Evolutionary conservation across 192 early-diverging fungal genomes (phyloP), one percentile per base, ranked within the genome.

Genomic region (Rhizoclosmatium globosum): DNA sequence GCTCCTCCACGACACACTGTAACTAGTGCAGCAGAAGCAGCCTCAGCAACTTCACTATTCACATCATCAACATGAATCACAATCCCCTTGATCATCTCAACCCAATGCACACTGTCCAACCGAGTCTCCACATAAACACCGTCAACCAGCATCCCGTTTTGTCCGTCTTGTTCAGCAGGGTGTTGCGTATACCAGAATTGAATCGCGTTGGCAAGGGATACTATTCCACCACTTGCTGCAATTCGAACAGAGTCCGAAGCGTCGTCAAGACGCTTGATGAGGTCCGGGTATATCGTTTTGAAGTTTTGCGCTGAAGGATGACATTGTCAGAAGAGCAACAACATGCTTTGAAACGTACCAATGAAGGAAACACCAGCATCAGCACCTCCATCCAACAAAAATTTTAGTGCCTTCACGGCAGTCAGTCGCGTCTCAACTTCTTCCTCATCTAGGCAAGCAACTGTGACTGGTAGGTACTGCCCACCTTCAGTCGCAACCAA

Each of bases 211-310:
- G 85, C 84, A 17, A 90, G 68, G n/a, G 31, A n/a, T 7, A n/a
- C 47, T 50, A 77, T 77, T 3, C 50, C 68, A 3, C 21, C 6
- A 9, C 85, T 77, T 17, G 82, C 74, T 38, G 57, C 42, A 13
- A 90, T 78, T 11, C 90, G 85, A 3, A 91, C 61, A 2, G 68
- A 61, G 68, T 91, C 90, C 4, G 80, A 71, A 4, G 90, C 85
- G 76, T 91, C 90, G 76, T 91, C 90, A 23, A 91, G 47, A 1
- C 90, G 82, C 68, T 91, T 91, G 38, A 88, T 57, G 11, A 89
- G 74, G 64, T 91, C 90, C 9, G 80, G 86, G 71, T 90, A 91
- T 9, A 90, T 47, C 2, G 62, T 82, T 64, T 90, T 90, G 72
- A 85, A 77, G 15, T 65, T 56, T 38, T 65, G 53, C 2, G 82